Evolutionary conservation across 495 filamentous ascomycete genomes (phyloP), one percentile per base, ranked within the genome.

Genomic region (Trichoderma gamsii): DNA sequence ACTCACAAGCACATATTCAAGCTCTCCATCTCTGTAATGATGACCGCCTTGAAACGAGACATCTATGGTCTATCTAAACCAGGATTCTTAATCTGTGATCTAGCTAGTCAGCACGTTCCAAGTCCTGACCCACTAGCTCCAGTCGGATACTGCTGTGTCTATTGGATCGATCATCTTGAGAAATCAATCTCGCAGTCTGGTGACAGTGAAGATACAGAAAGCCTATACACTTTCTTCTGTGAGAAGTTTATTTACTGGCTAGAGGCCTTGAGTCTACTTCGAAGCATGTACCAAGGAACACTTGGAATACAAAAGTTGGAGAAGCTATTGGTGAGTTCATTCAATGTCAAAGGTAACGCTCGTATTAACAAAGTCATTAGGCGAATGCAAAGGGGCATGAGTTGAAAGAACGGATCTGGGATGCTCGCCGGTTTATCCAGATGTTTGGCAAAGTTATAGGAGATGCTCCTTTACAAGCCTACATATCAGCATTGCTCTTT

Each of bases 141-240:
- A 32, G 41, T 71, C 49, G 72, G 70, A 35, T 81, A 81, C 64
- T 69, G 78, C 12, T 80, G 78, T 67, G 38, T 77, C 49, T 76
- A 76, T 68, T 81, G 77, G 79, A 69, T 74, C 65, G 72, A 78
- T 38, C 79, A 80, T 69, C 52, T 77, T 21, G 16, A n/a, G 21
- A 41, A 13, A 63, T 41, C 67, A 18, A 23, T 7, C 5, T 32
- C 2, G 63, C 21, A 25, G 9, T 65, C n/a, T 12, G 2, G 1
- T 15, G 35, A 43, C 21, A 41, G 8, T 4, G 4, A 63, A 29
- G 21, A 12, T 4, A 18, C 13, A n/a, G 49, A 56, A 27, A 2
- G 27, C 11, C 41, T 68, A 13, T 12, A 1, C 11, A 18, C 8
- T 2, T 68, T 68, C 16, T 15, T 68, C 1, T n/a, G 44, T 13